phyloP scores from a whole-genome alignment of 2,329 filamentous ascomycete species.

The Phialemoniopsis sp. region DNA sequence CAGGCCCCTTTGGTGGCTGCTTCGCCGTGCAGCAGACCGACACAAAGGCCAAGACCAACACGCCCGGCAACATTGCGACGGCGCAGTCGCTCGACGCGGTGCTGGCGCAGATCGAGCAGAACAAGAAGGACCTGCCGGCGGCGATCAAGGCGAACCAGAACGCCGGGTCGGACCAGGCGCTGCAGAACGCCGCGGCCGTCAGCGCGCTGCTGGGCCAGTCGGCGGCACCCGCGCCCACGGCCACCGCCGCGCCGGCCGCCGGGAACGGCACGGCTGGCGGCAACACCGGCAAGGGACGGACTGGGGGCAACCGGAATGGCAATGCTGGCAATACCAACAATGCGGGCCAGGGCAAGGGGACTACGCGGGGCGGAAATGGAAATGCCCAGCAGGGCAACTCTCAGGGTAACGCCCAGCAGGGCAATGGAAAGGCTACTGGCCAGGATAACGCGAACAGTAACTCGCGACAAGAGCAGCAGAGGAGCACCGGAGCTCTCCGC shows the following conservation, averaged over 20 bases:
- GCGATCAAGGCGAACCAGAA: constrained; percentile 41
- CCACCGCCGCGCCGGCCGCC: not conserved
- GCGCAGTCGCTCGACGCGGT: constrained; percentile 38
- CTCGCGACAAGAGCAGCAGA: too few relatives aligned
- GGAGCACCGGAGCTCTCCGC: too few relatives aligned
- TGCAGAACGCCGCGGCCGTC: constrained; percentile 23
- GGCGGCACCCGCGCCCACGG: constrained; percentile 8
- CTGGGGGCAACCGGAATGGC: not conserved
- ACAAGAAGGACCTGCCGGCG: constrained; percentile 44
- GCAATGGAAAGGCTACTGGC: too few relatives aligned
- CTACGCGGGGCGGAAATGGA: too few relatives aligned
- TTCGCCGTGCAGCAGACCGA: constrained; percentile 54
- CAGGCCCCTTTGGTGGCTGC: constrained; percentile 51
- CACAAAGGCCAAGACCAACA: constrained; percentile 32
- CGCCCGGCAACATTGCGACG: constrained; percentile 39
- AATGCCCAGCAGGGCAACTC: too few relatives aligned
- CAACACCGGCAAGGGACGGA: not conserved
- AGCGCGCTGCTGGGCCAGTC: constrained; percentile 21
- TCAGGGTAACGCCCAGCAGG: too few relatives aligned
- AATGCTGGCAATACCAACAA: not conserved
- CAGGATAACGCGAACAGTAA: too few relatives aligned
- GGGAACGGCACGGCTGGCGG: not conserved
- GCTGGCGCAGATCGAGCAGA: constrained; percentile 41
- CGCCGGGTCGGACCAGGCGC: constrained; percentile 25
- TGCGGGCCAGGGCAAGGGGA: too few relatives aligned